Base-by-base conservation (phyloP, 345 rosid species). In the Sonneratia alba region DNA sequence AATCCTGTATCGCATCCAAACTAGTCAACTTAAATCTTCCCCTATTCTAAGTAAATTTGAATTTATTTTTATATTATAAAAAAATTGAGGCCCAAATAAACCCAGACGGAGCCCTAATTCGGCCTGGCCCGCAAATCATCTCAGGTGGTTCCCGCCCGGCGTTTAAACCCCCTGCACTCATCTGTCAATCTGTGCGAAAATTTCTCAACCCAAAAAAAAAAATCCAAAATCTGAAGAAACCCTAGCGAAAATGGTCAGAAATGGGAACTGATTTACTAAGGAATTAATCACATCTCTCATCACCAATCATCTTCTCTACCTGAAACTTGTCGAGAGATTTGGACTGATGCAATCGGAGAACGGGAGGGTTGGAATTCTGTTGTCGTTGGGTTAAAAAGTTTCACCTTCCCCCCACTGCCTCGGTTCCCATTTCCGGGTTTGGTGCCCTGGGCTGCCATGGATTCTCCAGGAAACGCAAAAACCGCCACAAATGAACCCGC, bases 371-470 rank as follows among this genome's bases (percentile, higher is more conserved):
- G 34, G 22, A 22, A 6, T 59, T 59, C 36, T 59, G 14, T 13
- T 55, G 24, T 57, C 24, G 64, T 45, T 57, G 37, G 56, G 55
- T 15, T 62, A 14, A 6, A 53, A 36, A 37, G 68, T 45, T n/a
- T 27, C 43, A 40, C 19, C 40, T 14, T 67, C 18, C 15, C 22
- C 0, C 43, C 55, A 66, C 68, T 73, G 13, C 49, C 49, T 76
- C 40, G 69, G 59, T 66, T 64, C 69, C 22, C 43, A 24, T 49
- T 55, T 48, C 45, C 45, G 19, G 27, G 43, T 7, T 18, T 9
- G 55, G 27, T 51, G 45, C 72, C 27, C 48, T 80, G 78, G 84
- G 83, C 80, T 66, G 77, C 81, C 27, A 63, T 38, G 37, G 76
- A 16, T 6, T 27, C 24, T 3, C 67, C 66, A 22, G 47, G 37